phyloP scores from a whole-genome alignment of 768 basidiomycete genomes.

The Hericium erinaceus region DNA sequence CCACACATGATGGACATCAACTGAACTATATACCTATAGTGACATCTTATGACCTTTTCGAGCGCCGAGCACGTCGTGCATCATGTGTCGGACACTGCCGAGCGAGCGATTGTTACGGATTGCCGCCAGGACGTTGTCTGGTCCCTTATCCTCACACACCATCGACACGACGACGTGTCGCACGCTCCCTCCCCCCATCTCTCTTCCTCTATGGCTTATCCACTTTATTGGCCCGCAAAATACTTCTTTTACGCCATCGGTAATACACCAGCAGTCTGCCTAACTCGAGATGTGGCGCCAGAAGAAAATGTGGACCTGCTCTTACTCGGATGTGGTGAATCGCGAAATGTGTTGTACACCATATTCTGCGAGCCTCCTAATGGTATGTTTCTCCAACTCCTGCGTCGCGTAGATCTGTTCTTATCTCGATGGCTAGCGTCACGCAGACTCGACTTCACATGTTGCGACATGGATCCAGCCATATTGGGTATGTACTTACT shows the following conservation, averaged over 20 bases:
- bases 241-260: slow-evolving; percentile 52
- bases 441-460: slow-evolving; percentile 38
- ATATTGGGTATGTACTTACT: slow-evolving; percentile 27
- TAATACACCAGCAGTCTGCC: slow-evolving; percentile 44
- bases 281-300: slow-evolving; percentile 38
- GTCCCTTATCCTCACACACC: no score
- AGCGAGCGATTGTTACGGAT: no score
- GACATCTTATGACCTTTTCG: no score
- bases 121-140: no score
- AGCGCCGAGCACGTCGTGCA: no score
- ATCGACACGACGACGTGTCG: no score
- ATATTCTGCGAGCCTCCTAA: slow-evolving; percentile 21
- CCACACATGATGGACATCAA: no score
- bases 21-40: no score
- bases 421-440: neutral
- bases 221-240: slow-evolving; percentile 33
- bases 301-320: slow-evolving; percentile 39
- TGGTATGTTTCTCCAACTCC: neutral
- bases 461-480: slow-evolving; percentile 40
- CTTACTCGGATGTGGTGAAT: slow-evolving; percentile 50
- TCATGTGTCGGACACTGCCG: no score
- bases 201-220: slow-evolving; percentile 30
- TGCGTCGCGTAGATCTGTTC: neutral
- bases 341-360: slow-evolving; percentile 44
- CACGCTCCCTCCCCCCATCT: neutral